Evolutionary conservation across 176 grass and related monocot species (phyloP), one percentile per base, ranked within the genome.

Genomic region (Tillandsia fasciculata): DNA sequence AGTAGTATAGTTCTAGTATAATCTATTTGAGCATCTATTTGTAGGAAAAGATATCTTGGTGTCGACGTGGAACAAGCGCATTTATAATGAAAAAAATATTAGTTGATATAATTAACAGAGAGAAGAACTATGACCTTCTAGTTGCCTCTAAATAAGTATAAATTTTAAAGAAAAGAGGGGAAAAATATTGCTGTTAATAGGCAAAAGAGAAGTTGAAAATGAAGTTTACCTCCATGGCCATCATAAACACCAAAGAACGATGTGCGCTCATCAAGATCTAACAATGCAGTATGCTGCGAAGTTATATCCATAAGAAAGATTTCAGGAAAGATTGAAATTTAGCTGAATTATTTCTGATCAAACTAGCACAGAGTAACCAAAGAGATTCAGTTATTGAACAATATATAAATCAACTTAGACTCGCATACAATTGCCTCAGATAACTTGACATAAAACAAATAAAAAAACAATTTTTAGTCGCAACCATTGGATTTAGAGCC

Each of bases 191-290:
- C 22, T 20, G 9, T 20, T 9, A 61, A 61, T 20, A 61, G 22
- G 22, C 17, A 22, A 61, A 61, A 61, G 22, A 10, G 20, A 15
- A 10, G 14, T 59, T 59, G 54, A 18, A 61, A 23, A 18, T 61
- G 56, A 49, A 23, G 63, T 2, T 74, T 87, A 91, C 89, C 89
- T 80, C 89, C 89, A 66, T 91, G 88, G 9, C 88, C 88, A 80
- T 91, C 88, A 9, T 85, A 91, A 53, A 91, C 88, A 1, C 82
- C 88, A 82, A 91, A 91, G 72, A 91, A 91, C 9, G 89, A 91
- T 69, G 89, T 91, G 76, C 50, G 68, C 7, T 80, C 79, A 69
- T 91, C 89, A 10, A 91, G 79, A 63, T 80, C 24, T 66, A 73
- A 78, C 26, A 82, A 54, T 13, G 89, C 89, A 10, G 76, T 70